Evolutionary conservation across 306 rosid genomes (phyloP), one percentile per base, ranked within the genome.

Genomic region (Dalbergia oliveri): DNA sequence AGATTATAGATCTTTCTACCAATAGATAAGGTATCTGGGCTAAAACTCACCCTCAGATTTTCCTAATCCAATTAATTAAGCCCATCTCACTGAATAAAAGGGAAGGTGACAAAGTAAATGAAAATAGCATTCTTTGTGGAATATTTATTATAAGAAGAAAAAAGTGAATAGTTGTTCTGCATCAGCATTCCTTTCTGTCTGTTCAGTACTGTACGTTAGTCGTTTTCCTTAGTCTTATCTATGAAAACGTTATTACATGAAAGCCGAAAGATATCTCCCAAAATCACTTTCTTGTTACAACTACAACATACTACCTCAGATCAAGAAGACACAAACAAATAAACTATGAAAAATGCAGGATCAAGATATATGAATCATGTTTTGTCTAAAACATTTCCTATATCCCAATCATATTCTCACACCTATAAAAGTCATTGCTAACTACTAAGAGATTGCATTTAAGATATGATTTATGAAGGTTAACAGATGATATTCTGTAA

Each of bases 51-150:
- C 62, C 41, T 33, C 15, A 11, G 35, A 54, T 79, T 51, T 63
- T 75, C 75, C 54, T 63, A 75, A 23, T 62, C 69, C 66, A 41
- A 75, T 23, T 31, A 70, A 70, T 41, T 74, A 47, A 79, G 65
- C 33, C 18, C 47, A 21, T 16, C 56, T 15, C 50, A 10, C 21
- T 23, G 56, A 26, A 57, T 62, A 59, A 67, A 62, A 54, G 21
- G 35, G 61, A 56, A 39, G 19, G 14, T 72, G 35, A 66, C 59
- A 18, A 67, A 31, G 44, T 72, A 73, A 45, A 61, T 47, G 80
- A 66, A 72, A 65, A 11, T 57, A 66, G 35, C 45, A 26, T 69
- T 54, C 12, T 33, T 56, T 61, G 50, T n/a, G 8, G 73, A 58
- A 31, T 70, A 35, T 21, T 67, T 15, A 14, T 45, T 5, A 26